Percentiles rank a stretch among this genome's conserved stretches.
These are phyloP conservation scores for Solanum chacoense DNA, from an alignment of 305 asterid genomes.

Conservation along the genomic window DNA sequence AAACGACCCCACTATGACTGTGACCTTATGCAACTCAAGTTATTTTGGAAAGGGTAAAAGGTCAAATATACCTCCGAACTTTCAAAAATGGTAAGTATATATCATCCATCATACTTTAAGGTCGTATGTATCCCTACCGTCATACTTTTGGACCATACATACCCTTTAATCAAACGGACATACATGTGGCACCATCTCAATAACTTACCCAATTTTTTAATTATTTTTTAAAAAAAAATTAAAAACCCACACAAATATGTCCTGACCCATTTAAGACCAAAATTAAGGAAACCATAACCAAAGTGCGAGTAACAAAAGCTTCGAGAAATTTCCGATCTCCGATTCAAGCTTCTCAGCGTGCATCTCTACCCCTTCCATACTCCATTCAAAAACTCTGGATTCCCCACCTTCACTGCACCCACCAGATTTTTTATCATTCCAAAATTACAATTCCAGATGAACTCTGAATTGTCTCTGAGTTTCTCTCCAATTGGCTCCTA, in stretches of 20 bases:
- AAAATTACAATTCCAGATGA: constrained; percentile 38
- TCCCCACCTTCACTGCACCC: not conserved
- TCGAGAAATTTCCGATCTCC: not conserved
- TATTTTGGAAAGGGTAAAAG: not conserved
- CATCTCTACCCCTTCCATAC: not conserved
- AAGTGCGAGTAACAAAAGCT: not conserved
- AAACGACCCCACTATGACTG: not conserved
- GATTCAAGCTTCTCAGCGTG: not conserved
- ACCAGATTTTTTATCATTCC: not conserved
- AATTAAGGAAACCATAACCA: not conserved
- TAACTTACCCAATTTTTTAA: not conserved
- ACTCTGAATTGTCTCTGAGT: constrained; percentile 62
- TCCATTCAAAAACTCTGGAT: not conserved
- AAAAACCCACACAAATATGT: not conserved
- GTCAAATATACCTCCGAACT: not conserved
- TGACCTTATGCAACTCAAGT: not conserved
- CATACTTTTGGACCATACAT: not conserved
- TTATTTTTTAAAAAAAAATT: no score
- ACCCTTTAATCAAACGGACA: not conserved
- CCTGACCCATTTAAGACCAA: not conserved
- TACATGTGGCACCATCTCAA: not conserved
- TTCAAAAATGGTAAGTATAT: not conserved
- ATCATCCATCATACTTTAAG: not conserved
- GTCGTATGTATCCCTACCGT: not conserved
- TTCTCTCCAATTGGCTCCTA: constrained; percentile 76